phyloP scores from a whole-genome alignment of 228 moss, liverwort and hornwort genomes.

The Sphagnum fallax region DNA sequence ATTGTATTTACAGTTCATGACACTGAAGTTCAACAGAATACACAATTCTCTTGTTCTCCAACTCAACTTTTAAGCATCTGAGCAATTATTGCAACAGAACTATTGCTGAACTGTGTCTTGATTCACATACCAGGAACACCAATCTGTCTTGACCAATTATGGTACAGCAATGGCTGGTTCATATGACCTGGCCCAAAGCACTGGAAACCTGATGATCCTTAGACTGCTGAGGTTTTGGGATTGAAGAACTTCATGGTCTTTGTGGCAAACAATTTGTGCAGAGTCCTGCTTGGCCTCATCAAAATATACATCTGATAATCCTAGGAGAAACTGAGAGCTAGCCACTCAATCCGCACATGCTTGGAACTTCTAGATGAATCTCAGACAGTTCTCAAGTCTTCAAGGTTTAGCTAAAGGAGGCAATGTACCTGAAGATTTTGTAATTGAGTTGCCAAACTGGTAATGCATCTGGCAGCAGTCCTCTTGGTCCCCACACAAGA shows the following conservation, averaged over 20 bases:
- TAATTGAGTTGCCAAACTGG: constrained; percentile 53
- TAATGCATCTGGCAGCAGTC: constrained; percentile 1
- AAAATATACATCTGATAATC: constrained; percentile 83
- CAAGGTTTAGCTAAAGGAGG: constrained; percentile 29
- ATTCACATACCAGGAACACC: no score
- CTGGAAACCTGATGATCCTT: constrained; percentile 28
- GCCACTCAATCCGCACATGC: constrained; percentile 5
- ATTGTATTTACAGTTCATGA: no score
- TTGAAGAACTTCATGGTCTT: neutral
- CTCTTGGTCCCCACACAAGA: no score
- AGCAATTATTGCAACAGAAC: no score
- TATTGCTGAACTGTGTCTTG: no score
- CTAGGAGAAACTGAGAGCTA: constrained; percentile 73
- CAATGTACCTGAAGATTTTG: constrained; percentile 51
- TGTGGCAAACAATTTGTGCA: constrained; percentile 41
- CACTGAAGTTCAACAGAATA: no score
- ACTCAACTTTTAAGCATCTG: no score
- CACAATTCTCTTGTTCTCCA: no score
- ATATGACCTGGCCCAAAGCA: constrained; percentile 86
- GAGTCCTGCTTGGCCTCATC: constrained; percentile 41
- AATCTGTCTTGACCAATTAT: constrained; percentile 29
- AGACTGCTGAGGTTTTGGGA: neutral
- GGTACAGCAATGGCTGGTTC: constrained; percentile 73
- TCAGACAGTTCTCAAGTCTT: no score
- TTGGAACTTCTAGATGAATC: no score